Evolutionary conservation across 2,329 filamentous ascomycete genomes (phyloP).

Genomic region (Aureobasidium subglaciale): DNA sequence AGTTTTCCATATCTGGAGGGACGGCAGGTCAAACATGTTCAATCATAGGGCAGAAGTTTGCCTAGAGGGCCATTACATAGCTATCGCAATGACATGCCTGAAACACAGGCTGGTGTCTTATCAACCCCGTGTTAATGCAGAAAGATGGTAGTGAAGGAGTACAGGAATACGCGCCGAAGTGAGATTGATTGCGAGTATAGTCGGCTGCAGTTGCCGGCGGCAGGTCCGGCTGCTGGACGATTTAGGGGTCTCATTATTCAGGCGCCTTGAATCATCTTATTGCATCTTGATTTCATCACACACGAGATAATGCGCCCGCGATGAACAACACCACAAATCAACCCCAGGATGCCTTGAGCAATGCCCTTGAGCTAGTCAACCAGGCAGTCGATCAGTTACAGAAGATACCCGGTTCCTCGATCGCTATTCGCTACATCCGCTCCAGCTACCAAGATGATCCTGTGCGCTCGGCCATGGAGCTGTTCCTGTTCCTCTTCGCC

Average conservation of each 20-base stretch:
- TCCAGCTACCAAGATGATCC: slow-evolving; percentile 98
- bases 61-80: slow-evolving; percentile 4
- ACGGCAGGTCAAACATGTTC: not conserved
- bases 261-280: not conserved
- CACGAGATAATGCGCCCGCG: slow-evolving; percentile 3
- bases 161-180: not conserved
- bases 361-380: slow-evolving; percentile 17
- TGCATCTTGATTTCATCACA: not conserved
- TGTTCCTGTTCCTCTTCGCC: slow-evolving; percentile 91
- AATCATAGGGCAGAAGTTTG: not conserved
- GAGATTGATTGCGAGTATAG: not conserved
- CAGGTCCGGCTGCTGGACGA: not conserved
- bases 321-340: slow-evolving; percentile 14
- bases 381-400: slow-evolving; percentile 56
- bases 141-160: not conserved
- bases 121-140: not conserved
- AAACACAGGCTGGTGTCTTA: not conserved
- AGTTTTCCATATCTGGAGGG: not conserved
- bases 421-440: slow-evolving; percentile 89
- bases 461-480: slow-evolving; percentile 83
- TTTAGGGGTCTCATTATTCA: slow-evolving; percentile 1
- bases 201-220: slow-evolving; percentile 1
- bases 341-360: slow-evolving; percentile 13
- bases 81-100: slow-evolving; percentile 1
- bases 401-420: slow-evolving; percentile 85